A percentile compares a stretch with the other conserved stretches of the same genome.
phyloP scores from a whole-genome alignment of 345 rosid genomes.

The Lepidium didymum region DNA sequence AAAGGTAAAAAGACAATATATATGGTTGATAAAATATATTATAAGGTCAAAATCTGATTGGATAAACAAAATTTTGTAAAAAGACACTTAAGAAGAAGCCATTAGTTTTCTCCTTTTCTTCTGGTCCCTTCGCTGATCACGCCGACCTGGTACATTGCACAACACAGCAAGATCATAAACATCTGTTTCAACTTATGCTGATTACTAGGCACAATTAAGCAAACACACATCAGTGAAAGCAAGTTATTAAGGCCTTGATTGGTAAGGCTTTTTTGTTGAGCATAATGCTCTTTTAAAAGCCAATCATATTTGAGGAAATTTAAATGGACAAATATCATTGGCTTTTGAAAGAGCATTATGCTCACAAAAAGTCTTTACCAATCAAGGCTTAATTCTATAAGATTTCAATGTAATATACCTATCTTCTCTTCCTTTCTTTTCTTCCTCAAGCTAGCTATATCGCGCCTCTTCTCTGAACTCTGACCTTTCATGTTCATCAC shows the following conservation, averaged over 20 bases:
- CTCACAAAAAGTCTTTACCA: too few relatives aligned
- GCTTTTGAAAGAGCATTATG: too few relatives aligned
- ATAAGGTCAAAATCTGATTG: slow-evolving; percentile 6
- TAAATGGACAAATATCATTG: too few relatives aligned
- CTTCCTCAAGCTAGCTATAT: slow-evolving; percentile 41
- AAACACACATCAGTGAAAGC: not conserved
- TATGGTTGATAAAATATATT: not conserved
- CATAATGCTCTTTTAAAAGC: too few relatives aligned
- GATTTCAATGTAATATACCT: slow-evolving; percentile 31
- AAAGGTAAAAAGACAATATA: not conserved
- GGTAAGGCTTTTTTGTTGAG: too few relatives aligned
- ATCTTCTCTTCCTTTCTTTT: slow-evolving; percentile 79
- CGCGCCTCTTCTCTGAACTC: slow-evolving; percentile 47
- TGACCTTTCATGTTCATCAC: slow-evolving; percentile 50
- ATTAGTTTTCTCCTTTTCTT: slow-evolving; percentile 34
- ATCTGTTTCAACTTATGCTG: not conserved
- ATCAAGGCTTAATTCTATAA: not conserved
- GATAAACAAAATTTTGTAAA: not conserved
- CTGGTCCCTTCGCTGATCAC: slow-evolving; percentile 68
- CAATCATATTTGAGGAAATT: too few relatives aligned
- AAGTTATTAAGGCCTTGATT: too few relatives aligned
- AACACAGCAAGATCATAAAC: slow-evolving; percentile 11
- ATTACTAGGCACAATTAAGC: not conserved
- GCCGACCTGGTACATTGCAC: slow-evolving; percentile 45
- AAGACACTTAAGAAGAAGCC: slow-evolving; percentile 23